Base-by-base conservation (phyloP, 768 basidiomycete genomes). In the Agaricus sinodeliciosus region DNA sequence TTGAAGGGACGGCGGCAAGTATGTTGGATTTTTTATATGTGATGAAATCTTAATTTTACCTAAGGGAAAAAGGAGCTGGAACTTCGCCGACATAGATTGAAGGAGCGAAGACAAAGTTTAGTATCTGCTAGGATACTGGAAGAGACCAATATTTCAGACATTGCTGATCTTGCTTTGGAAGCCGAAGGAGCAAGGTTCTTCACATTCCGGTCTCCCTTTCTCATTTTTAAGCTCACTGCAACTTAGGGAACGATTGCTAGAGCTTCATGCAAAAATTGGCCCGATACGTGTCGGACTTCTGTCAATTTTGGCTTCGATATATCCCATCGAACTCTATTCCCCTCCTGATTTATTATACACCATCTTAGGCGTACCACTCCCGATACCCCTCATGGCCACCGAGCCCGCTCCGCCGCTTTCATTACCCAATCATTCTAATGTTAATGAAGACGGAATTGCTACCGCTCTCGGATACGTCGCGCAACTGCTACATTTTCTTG, bases 401-500 rank as follows among this genome's bases (percentile, higher is more conserved):
- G 88, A 94, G 59, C 90, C 93, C 42, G 89, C 87, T 0, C 94
- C 94, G 13, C 91, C 94, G 0, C 70, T 91, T 36, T 72, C 77
- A 3, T 65, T 94, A 39, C 68, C 80, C 31, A 68, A 76, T n/a
- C 76, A 82, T 58, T 82, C 79, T 54, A 80, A 81, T 40, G 79
- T 94, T 28, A 91, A 82, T 37, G 95, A 97, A 68, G 90, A 95
- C 47, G 71, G 77, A 2, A 81, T 94, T 9, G 92, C 96, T 0
- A 90, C 91, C 12, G 90, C 95, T 5, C 72, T 98, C 18, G 96
- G 94, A 2, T 94, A 88, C 65, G 88, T 85, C 1, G 94, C 91
- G 0, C 87, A 96, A 63, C 79, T 93, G 3, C 77, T 95, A 35
- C 87, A 92, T 50, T 72, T 92, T 6, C 74, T 98, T 43, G 84